A percentile compares a stretch with the other conserved stretches of the same genome.
Conservation (phyloP, 73 alveolate genomes). For the Paramecium primaurelia region DNA sequence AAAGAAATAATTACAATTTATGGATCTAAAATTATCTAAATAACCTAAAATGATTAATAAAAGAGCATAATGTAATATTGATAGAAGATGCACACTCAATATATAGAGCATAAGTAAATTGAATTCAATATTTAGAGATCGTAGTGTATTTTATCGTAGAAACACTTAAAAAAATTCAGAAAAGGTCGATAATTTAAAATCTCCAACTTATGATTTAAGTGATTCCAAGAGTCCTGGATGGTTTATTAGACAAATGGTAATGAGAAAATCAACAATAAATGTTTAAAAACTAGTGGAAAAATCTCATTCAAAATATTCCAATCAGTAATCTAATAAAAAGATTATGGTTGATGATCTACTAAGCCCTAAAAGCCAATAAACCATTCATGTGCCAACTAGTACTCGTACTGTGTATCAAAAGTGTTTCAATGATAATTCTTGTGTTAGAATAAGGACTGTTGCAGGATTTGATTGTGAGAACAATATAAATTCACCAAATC, state of each 20-base stretch:
- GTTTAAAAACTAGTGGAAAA: neutral
- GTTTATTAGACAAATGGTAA: neutral
- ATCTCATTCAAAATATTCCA: neutral
- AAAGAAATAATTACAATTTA: neutral
- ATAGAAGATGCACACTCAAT: neutral
- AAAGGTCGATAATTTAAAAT: neutral
- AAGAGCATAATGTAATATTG: neutral
- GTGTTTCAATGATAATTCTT: neutral
- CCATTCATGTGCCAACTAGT: neutral
- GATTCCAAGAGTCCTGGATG: neutral
- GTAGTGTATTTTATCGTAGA: neutral
- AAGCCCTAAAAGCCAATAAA: neutral
- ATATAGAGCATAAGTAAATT: neutral
- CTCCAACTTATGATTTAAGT: neutral
- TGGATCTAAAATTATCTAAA: neutral
- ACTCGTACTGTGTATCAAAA: neutral
- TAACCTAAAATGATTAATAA: neutral
- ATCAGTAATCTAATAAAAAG: neutral
- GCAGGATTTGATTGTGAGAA: neutral
- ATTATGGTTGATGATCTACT: neutral
- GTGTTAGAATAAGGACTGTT: neutral
- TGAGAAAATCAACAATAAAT: neutral
- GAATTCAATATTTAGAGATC: neutral
- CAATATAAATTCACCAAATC: neutral
- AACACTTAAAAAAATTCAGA: neutral